Evolutionary conservation across 352 stramenopile species (phyloP).

Genomic region (Phytophthora palmivora): DNA sequence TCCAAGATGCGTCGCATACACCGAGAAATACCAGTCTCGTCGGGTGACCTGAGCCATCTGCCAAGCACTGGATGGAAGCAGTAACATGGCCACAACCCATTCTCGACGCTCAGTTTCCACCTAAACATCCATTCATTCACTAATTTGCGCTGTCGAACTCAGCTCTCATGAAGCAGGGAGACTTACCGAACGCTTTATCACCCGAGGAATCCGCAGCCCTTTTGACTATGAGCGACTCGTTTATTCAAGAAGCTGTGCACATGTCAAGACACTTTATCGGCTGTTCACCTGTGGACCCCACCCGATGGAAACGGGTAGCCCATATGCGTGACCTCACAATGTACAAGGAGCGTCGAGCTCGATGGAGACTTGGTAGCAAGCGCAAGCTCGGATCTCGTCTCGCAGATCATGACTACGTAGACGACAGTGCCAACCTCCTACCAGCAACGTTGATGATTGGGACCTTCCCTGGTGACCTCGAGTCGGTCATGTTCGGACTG

Average conservation of each 20-base stretch:
- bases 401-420: constrained; percentile 14
- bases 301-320: constrained; percentile 38
- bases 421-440: constrained; percentile 28
- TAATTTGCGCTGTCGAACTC: constrained; percentile 15
- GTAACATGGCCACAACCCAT: constrained; percentile 28
- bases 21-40: not conserved
- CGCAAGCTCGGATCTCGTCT: constrained; percentile 40
- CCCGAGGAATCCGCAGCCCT: constrained; percentile 34
- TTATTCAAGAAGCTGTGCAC: constrained; percentile 41
- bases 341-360: constrained; percentile 36
- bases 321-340: constrained; percentile 32
- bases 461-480: constrained; percentile 36
- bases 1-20: constrained; percentile 16
- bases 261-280: constrained; percentile 43
- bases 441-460: constrained; percentile 41
- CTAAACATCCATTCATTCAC: constrained; percentile 19
- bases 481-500: constrained; percentile 47
- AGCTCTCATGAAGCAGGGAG: constrained; percentile 25
- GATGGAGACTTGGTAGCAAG: constrained; percentile 21
- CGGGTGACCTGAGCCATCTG: constrained; percentile 25
- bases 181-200: constrained; percentile 15
- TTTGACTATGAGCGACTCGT: constrained; percentile 41
- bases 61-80: constrained; percentile 27
- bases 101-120: constrained; percentile 11
- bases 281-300: constrained; percentile 31